A percentile compares a stretch with the other conserved stretches of the same genome.
Evolutionary conservation across 208 protist species (phyloP).

Genomic region (Trypanosoma rangeli): DNA sequence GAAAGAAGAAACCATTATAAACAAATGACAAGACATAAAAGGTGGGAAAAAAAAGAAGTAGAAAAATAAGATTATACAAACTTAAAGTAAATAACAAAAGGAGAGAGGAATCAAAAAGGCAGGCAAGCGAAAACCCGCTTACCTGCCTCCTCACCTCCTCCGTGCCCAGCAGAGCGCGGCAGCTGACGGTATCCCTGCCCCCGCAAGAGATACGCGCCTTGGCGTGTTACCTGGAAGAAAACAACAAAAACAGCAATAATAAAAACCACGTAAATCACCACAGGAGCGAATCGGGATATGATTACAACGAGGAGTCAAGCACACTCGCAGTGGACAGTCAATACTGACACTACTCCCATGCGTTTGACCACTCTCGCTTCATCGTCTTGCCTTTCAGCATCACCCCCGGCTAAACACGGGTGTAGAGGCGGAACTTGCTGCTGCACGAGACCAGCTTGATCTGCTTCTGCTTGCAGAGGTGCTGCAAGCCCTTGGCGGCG

Average conservation of each 20-base stretch:
- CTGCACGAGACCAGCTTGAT: slow-evolving; percentile 80
- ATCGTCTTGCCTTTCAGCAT: slow-evolving; percentile 17
- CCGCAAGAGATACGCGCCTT: background rate
- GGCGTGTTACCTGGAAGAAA: background rate
- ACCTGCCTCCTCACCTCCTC: background rate
- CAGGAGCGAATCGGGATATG: background rate
- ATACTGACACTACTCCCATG: background rate
- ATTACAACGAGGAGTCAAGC: background rate
- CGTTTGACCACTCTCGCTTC: background rate
- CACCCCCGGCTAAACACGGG: slow-evolving; percentile 45
- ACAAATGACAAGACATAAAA: no score
- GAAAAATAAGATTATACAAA: no score
- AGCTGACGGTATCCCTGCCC: background rate
- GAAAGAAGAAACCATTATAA: no score
- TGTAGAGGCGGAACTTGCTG: slow-evolving; percentile 85
- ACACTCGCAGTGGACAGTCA: background rate
- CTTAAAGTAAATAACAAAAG: no score
- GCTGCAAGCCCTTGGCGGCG: slow-evolving; percentile 82
- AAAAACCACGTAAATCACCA: slow-evolving; percentile 9
- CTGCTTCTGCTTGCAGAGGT: slow-evolving; percentile 81
- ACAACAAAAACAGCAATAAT: background rate
- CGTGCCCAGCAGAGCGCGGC: background rate
- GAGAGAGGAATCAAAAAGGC: no score
- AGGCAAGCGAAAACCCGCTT: background rate
- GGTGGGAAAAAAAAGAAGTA: no score